These are phyloP conservation scores for Chloranthus sessilifolius DNA, from an alignment of 164 flowering plant species.

Conservation along the genomic window DNA sequence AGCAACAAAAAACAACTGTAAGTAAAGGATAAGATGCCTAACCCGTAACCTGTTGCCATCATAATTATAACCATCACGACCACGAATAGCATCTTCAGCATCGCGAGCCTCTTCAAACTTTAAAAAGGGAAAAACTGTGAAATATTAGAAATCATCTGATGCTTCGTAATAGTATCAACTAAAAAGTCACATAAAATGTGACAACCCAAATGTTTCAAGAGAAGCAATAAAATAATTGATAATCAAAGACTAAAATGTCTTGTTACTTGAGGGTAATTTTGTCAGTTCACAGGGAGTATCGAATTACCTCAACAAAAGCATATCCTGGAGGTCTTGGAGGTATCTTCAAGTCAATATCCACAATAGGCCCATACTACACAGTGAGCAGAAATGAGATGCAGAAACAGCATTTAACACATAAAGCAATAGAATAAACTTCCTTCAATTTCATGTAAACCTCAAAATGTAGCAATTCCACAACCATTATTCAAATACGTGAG, in stretches of 20 bases:
- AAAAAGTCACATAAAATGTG: too few species aligned
- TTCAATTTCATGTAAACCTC: too few species aligned
- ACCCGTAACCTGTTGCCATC: slow-evolving; percentile 91
- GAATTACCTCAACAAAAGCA: slow-evolving; percentile 77
- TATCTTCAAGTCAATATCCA: slow-evolving; percentile 73
- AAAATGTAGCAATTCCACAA: too few species aligned
- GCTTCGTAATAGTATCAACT: too few species aligned
- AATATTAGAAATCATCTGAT: not conserved
- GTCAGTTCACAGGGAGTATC: too few species aligned
- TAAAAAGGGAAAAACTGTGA: not conserved
- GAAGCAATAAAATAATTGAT: too few species aligned
- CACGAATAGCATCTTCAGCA: slow-evolving; percentile 96
- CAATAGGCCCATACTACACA: slow-evolving; percentile 75
- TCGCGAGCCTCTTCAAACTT: slow-evolving; percentile 95
- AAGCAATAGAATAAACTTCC: too few species aligned
- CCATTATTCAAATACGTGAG: too few species aligned
- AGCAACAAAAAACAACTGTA: too few species aligned
- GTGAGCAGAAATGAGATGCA: too few species aligned
- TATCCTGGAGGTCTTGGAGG: slow-evolving; percentile 93
- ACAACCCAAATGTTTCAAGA: too few species aligned
- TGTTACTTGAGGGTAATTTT: not conserved
- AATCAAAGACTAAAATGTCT: not conserved
- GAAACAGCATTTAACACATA: too few species aligned
- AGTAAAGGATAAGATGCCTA: slow-evolving; percentile 1
- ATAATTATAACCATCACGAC: slow-evolving; percentile 98